Base-by-base conservation (phyloP, 306 rosid species). In the Cyamopsis tetragonoloba region DNA sequence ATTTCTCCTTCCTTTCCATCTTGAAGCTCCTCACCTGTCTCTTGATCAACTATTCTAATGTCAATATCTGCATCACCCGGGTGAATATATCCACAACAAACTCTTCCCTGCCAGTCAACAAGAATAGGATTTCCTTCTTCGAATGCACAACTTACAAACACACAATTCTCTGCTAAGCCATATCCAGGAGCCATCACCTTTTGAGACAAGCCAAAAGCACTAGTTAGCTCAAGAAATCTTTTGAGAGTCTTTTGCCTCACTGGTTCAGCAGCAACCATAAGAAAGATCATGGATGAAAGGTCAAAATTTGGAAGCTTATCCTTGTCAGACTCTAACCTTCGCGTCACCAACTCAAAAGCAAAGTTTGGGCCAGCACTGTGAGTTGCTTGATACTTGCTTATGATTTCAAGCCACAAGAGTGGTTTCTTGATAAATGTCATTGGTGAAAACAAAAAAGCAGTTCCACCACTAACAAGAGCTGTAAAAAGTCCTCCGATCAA, bases 301-400 rank as follows among this genome's bases (percentile, higher is more conserved):
- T 92, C 85, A 47, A 73, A 80, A 28, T 27, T 77, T 4, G 13
- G 73, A 51, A 56, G 70, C 53, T 82, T 87, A 41, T 73, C 79
- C 66, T 82, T 87, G 75, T 77, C 77, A 9, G 82, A 83, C 77
- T 87, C 95, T 27, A 89, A 73, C 70, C 96, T 84, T 78, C 96
- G 84, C 17, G 82, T 65, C 43, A 89, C 78, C 62, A 92, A 73
- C 81, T 92, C 98, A 31, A 89, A 84, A 37, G 98, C 92, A 74
- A 92, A 92, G 81, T 87, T 92, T 62, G 98, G 98, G 26, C 96
- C 98, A 39, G 98, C 98, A 73, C 96, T 92, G 63, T 92, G 98
- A 64, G 98, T 92, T 68, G 91, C 98, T 55, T 72, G 82, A 73
- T 89, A 92, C 80, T 79, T 89, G 87, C 95, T 92, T 39, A 89